Evolutionary conservation across 2,329 filamentous ascomycete genomes (phyloP), one percentile per base, ranked within the genome.

Genomic region (Bretziella fagacearum): DNA sequence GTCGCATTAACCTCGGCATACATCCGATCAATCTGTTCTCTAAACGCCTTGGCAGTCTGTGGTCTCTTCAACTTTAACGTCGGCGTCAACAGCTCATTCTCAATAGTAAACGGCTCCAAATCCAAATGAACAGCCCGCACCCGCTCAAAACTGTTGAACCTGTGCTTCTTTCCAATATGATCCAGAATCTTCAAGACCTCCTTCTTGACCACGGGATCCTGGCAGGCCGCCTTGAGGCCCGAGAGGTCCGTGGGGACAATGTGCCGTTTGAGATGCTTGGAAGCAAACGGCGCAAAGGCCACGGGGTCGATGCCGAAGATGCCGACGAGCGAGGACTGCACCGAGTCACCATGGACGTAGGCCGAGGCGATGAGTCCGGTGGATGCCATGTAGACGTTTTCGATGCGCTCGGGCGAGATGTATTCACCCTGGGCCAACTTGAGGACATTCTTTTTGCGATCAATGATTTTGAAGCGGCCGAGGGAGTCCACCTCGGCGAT

Each of bases 371-470:
- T 66, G 55, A 87, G 78, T 53, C 75, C 80, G 52, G 79, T 79
- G 64, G 81, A 86, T 53, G 82, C 84, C 52, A 93, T 70, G 62
- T 87, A 93, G 29, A 94, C 81, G 61, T 94, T 95, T 69, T 98
- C 91, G 58, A 98, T 84, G 49, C 87, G 84, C 66, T 98, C 91
- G 11, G 91, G 91, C 1, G 87, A 94, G 57, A 98, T 85, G 65
- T 98, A 98, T 66, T 98, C 91, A 61, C 91, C 91, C 64, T 98
- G 91, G 0, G 89, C 80, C 48, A 98, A 76, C 73, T 98, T 98
- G 59, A 98, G 77, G n/a, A 98, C 84, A 64, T 96, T 96, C 81
- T 98, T 98, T 65, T 86, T 81, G 56, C 91, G 86, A 63, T 98
- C 91, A 56, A 98, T 81, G 63, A 98, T 93, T 63, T 76, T 79